Evolutionary conservation across 345 rosid genomes (phyloP).

Genomic region (Leavenworthia alabamica): DNA sequence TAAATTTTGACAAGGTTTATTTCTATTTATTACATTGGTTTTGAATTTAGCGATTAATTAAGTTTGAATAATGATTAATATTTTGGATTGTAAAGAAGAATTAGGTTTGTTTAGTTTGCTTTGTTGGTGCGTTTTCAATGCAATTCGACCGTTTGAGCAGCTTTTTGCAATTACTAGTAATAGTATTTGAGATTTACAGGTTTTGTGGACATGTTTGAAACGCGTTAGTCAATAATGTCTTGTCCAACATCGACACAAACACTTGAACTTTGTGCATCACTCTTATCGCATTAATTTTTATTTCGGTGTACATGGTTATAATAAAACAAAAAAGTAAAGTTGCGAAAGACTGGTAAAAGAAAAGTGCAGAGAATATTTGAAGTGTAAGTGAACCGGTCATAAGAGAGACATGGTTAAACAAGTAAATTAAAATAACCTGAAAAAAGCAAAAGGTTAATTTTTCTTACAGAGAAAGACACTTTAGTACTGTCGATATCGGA

Average conservation of each 20-base stretch:
- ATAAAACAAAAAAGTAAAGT: conserved; percentile 16
- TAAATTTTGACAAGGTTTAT: not conserved
- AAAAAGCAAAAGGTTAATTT: conserved; percentile 12
- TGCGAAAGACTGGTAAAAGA: conserved; percentile 25
- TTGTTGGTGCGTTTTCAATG: conserved; percentile 13
- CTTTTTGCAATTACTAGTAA: conserved; percentile 16
- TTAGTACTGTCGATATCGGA: too few species aligned
- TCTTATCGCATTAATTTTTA: not conserved
- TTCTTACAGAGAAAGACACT: not conserved
- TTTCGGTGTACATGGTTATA: conserved; percentile 24
- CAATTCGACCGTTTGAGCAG: conserved; percentile 26
- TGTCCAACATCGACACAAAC: conserved; percentile 29
- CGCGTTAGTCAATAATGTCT: conserved; percentile 22
- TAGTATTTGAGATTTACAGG: not conserved
- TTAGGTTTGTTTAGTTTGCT: not conserved
- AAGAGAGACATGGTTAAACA: conserved; percentile 26
- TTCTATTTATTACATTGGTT: not conserved
- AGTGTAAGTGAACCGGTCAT: conserved; percentile 18
- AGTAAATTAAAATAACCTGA: conserved; percentile 21
- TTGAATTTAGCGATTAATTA: not conserved
- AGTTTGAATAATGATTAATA: not conserved
- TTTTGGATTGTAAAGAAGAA: not conserved
- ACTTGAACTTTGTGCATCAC: conserved; percentile 33
- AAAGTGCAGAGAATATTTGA: conserved; percentile 31
- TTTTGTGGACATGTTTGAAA: conserved; percentile 24